phyloP scores from a whole-genome alignment of 306 rosid genomes.

The Neltuma alba region DNA sequence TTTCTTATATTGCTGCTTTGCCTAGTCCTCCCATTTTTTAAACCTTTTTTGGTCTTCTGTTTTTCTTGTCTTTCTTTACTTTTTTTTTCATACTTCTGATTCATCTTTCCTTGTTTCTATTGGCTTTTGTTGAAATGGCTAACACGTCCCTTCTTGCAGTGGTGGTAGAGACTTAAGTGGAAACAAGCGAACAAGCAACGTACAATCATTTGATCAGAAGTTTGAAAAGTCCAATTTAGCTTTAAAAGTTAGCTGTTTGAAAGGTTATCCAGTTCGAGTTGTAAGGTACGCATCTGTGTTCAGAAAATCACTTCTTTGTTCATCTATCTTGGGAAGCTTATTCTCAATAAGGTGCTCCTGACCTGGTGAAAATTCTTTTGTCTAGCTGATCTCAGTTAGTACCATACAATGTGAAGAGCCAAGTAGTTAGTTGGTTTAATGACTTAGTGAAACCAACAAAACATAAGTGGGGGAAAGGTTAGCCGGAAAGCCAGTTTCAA shows the following conservation, averaged over 20 bases:
- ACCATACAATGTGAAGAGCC: neutral
- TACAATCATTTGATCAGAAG: constrained; percentile 71
- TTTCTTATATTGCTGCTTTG: neutral
- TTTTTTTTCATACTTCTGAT: neutral
- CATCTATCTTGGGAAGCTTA: constrained; percentile 2
- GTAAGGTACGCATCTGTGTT: constrained; percentile 53
- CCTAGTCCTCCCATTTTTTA: neutral
- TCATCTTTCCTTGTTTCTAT: neutral
- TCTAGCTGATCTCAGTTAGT: neutral
- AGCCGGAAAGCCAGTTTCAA: neutral
- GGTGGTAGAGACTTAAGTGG: constrained; percentile 84
- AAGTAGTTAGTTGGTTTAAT: neutral
- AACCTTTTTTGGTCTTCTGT: neutral
- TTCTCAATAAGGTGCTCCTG: neutral
- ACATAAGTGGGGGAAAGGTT: neutral
- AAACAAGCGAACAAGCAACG: constrained; percentile 62
- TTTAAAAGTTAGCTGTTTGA: constrained; percentile 59
- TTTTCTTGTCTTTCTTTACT: neutral
- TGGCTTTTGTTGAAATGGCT: neutral
- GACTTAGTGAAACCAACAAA: neutral
- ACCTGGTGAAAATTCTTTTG: neutral
- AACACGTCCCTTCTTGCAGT: constrained; percentile 43
- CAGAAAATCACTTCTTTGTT: neutral
- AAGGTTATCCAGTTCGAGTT: constrained; percentile 82
- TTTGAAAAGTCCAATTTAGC: constrained; percentile 65